Evolutionary conservation across 129 eudicot species (phyloP).

Genomic region (Saposhnikovia divaricata): DNA sequence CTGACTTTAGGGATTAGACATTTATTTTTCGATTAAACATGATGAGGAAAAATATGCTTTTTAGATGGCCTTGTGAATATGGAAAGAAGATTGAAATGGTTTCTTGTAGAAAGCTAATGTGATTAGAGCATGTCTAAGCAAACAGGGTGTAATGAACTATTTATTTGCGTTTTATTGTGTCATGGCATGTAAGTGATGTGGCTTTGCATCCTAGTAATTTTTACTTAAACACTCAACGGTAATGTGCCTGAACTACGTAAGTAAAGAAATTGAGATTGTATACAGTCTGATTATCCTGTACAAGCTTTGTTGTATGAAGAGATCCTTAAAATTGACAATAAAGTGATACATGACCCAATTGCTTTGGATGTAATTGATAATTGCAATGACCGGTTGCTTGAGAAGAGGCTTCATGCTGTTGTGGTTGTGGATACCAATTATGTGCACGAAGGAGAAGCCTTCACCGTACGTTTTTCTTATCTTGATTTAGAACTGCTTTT

Average conservation of each 20-base stretch:
- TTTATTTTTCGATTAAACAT: too few species aligned
- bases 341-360: not conserved
- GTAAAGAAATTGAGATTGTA: not conserved
- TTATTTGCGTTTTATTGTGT: not conserved
- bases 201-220: not conserved
- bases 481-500: too few species aligned
- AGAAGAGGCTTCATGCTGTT: not conserved
- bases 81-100: not conserved
- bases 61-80: too few species aligned
- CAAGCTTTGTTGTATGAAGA: not conserved
- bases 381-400: not conserved
- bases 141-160: not conserved
- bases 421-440: not conserved
- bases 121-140: not conserved
- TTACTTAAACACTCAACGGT: not conserved
- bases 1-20: not conserved
- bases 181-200: not conserved
- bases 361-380: not conserved
- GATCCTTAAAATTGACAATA: not conserved
- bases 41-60: too few species aligned
- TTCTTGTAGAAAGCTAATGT: not conserved
- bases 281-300: not conserved
- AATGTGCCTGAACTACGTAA: not conserved
- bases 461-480: too few species aligned
- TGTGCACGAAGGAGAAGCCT: too few species aligned